Base-by-base conservation (phyloP, 176 grass and related monocot genomes). In the Leersia perrieri region DNA sequence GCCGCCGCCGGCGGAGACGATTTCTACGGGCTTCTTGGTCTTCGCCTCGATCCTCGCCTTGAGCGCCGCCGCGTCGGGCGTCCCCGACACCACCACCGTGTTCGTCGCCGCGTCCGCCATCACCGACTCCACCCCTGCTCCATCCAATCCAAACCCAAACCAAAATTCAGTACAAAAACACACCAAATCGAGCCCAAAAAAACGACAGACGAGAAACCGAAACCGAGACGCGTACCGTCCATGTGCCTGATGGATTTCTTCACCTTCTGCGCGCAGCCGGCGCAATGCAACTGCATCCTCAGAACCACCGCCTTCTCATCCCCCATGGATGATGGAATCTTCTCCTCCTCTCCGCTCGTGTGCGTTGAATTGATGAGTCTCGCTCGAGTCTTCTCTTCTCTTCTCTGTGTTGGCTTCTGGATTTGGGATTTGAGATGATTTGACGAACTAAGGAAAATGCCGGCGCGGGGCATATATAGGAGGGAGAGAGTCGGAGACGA, bases 231-330 rank as follows among this genome's bases (percentile, higher is more conserved):
- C 33, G 42, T 82, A 94, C 92, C 92, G 16, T 74, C 72, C 3
- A 89, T 1, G 60, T 27, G 27, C 64, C 51, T 91, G 73, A 94
- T 89, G 44, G 63, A 57, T 23, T 81, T 87, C 55, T 74, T 70
- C 77, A 94, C 89, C 87, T 94, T 94, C n/a, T 77, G 40, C 45
- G 92, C 92, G 84, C 92, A 94, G 68, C 92, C 92, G 63, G 76
- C 89, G 87, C 92, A 94, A 84, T 94, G 92, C 87, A 94, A 81
- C 13, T 74, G 74, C 73, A 89, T 73, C 87, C 66, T 72, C 40
- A 94, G 83, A 11, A 91, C 87, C 11, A 94, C 69, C 40, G 78
- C 7, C 35, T 76, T 78, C 27, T 68, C 80, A 29, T 63, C 60
- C 49, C 84, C 84, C 84, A 87, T 87, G 69, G 68, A 25, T 20